These are phyloP conservation scores for Syncephalastrum contaminatum DNA, from an alignment of 371 early-diverging fungal genomes.

Conservation along the genomic window DNA sequence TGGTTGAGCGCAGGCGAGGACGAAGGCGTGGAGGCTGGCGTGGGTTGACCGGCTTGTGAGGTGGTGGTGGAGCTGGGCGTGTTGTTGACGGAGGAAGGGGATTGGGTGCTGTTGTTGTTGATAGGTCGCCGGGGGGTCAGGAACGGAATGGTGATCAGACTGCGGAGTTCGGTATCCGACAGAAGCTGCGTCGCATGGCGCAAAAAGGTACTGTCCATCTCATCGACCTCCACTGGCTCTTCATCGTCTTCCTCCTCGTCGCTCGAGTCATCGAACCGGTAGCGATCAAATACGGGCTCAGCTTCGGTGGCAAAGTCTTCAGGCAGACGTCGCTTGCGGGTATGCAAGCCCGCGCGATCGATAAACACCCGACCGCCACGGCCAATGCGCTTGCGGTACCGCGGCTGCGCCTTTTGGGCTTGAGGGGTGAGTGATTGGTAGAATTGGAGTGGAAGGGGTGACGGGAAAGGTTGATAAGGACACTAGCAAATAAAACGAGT, in stretches of 20 bases:
- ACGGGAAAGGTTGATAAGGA: conserved; percentile 51
- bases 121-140: conserved; percentile 19
- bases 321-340: neutral
- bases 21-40: conserved; percentile 11
- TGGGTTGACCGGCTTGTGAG: neutral
- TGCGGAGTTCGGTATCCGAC: conserved; percentile 54
- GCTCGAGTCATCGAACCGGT: conserved; percentile 52
- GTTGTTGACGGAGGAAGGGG: neutral
- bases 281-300: conserved; percentile 16
- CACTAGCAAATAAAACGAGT: conserved; percentile 20
- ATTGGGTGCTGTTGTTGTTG: neutral
- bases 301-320: neutral
- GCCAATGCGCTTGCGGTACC: conserved; percentile 56
- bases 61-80: neutral
- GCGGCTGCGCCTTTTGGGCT: conserved; percentile 18
- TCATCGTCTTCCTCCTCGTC: conserved; percentile 43
- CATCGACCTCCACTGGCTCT: conserved; percentile 33
- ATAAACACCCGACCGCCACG: conserved; percentile 60
- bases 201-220: conserved; percentile 43
- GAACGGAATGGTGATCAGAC: conserved; percentile 41
- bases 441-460: conserved; percentile 37
- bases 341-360: conserved; percentile 40
- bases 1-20: neutral
- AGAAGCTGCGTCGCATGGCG: conserved; percentile 50
- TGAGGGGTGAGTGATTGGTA: conserved; percentile 25